Percentiles rank a stretch among this genome's conserved stretches.
These are phyloP conservation scores for Populus davidiana DNA, from an alignment of 345 rosid genomes.

Conservation along the genomic window DNA sequence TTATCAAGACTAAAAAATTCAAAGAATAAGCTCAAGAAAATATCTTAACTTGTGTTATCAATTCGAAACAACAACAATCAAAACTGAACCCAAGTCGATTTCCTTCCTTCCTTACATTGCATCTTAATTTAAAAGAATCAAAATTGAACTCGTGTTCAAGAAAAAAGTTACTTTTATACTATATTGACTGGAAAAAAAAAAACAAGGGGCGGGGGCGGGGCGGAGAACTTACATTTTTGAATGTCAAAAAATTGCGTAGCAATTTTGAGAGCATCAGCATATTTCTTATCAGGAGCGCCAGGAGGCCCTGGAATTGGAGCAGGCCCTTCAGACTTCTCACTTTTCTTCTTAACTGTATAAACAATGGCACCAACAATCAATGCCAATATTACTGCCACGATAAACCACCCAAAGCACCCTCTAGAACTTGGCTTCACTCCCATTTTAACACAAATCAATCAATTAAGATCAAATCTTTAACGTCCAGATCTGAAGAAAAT, in stretches of 20 bases:
- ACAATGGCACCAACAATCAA: constrained; percentile 55
- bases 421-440: constrained; percentile 57
- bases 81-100: neutral
- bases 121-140: neutral
- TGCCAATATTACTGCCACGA: constrained; percentile 50
- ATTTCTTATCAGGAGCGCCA: constrained; percentile 74
- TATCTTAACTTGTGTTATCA: neutral
- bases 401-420: constrained; percentile 69
- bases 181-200: neutral
- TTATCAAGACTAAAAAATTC: neutral
- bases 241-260: constrained; percentile 88
- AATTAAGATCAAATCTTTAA: neutral
- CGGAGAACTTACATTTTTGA: constrained; percentile 59
- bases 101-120: neutral
- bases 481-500: neutral
- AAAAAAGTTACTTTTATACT: neutral
- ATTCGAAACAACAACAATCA: neutral
- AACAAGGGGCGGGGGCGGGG: neutral
- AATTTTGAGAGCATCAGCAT: constrained; percentile 69
- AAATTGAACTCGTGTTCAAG: neutral
- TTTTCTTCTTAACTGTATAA: constrained; percentile 46
- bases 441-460: constrained; percentile 30
- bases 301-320: constrained; percentile 84
- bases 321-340: constrained; percentile 38
- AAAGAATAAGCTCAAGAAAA: neutral